A percentile compares a stretch with the other conserved stretches of the same genome.
Evolutionary conservation across 2,329 filamentous ascomycete species (phyloP).

Genomic region (Neonectria sp.): DNA sequence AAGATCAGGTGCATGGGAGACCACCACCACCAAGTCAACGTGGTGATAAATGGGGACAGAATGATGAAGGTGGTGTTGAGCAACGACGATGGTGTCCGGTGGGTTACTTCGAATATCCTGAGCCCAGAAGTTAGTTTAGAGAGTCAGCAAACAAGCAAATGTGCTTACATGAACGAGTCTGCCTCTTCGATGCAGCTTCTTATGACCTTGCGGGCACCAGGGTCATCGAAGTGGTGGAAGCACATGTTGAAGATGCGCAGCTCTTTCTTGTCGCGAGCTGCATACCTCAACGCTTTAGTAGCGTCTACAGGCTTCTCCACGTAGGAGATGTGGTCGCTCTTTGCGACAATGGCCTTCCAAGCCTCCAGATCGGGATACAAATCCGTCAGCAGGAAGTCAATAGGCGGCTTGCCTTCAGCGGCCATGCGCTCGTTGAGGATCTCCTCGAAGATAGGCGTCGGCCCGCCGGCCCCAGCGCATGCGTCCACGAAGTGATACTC

Average conservation of each 20-base stretch:
- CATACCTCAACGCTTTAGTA: slow-evolving; percentile 35
- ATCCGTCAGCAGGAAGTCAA: slow-evolving; percentile 41
- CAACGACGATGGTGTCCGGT: slow-evolving; percentile 39
- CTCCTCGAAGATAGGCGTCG: slow-evolving; percentile 41
- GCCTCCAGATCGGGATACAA: slow-evolving; percentile 41
- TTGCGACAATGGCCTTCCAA: slow-evolving; percentile 39
- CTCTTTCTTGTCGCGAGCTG: slow-evolving; percentile 39
- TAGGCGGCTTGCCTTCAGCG: slow-evolving; percentile 33
- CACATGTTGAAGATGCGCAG: slow-evolving; percentile 44
- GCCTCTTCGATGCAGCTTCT: slow-evolving; percentile 40
- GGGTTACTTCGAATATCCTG: slow-evolving; percentile 43
- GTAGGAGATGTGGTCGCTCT: slow-evolving; percentile 39
- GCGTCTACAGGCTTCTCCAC: slow-evolving; percentile 40
- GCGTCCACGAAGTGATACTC: slow-evolving; percentile 43
- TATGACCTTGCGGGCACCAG: slow-evolving; percentile 40
- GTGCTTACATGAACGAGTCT: slow-evolving; percentile 39
- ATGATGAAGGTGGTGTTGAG: slow-evolving; percentile 42
- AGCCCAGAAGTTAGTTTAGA: neutral
- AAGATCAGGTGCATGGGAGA: slow-evolving; percentile 42
- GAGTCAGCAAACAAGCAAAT: too few species aligned
- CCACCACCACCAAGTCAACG: slow-evolving; percentile 42
- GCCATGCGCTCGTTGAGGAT: slow-evolving; percentile 38
- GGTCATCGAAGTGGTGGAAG: slow-evolving; percentile 44
- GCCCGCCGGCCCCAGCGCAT: slow-evolving; percentile 39
- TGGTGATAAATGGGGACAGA: slow-evolving; percentile 40